Evolutionary conservation across 2,329 filamentous ascomycete genomes (phyloP).

Genomic region (Leptographium wingfieldii): DNA sequence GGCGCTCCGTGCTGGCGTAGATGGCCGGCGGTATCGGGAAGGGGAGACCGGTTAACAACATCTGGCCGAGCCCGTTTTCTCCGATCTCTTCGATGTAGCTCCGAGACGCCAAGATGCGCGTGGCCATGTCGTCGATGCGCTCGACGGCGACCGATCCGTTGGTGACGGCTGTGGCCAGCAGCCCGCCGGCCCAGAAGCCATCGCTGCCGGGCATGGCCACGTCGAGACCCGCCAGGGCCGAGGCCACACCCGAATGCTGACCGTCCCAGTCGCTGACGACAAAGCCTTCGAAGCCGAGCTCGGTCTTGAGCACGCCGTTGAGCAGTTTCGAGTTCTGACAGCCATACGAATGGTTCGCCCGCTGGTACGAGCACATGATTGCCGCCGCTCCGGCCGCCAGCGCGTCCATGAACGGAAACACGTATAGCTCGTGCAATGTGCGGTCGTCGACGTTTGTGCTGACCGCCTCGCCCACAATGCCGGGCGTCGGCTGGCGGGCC

Average conservation of each 20-base stretch:
- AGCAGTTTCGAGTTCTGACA: conserved; percentile 60
- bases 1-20: conserved; percentile 36
- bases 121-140: conserved; percentile 67
- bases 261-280: conserved; percentile 59
- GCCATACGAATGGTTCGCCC: conserved; percentile 59
- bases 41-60: conserved; percentile 14
- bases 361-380: conserved; percentile 59
- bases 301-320: conserved; percentile 54
- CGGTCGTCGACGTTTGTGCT: conserved; percentile 53
- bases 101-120: conserved; percentile 42
- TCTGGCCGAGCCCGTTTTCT: conserved; percentile 22
- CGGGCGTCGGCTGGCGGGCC: conserved; percentile 24
- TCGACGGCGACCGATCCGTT: conserved; percentile 63
- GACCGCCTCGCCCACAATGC: conserved; percentile 33
- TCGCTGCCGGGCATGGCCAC: conserved; percentile 51
- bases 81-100: conserved; percentile 19
- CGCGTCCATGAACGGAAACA: conserved; percentile 53
- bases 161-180: conserved; percentile 60
- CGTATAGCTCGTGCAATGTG: conserved; percentile 52
- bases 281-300: conserved; percentile 55
- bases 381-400: conserved; percentile 42
- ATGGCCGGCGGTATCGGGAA: conserved; percentile 24
- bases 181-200: conserved; percentile 43
- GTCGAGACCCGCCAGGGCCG: conserved; percentile 48
- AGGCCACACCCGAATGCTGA: conserved; percentile 45